These are phyloP conservation scores for Aspergillus egyptiacus DNA, from an alignment of 495 filamentous ascomycete genomes.

Conservation along the genomic window DNA sequence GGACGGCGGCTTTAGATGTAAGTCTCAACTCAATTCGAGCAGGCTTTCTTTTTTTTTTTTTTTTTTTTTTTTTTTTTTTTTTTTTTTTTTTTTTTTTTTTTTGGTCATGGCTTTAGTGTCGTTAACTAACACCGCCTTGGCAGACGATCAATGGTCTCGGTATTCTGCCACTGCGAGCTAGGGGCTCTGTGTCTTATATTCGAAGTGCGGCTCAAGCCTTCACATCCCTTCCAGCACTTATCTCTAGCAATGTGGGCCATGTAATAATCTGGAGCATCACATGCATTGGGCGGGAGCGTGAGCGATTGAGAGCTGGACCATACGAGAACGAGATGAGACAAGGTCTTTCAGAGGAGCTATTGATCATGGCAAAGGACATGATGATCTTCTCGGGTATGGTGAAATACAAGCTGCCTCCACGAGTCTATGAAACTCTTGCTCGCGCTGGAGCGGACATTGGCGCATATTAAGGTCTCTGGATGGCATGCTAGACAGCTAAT, in stretches of 20 bases:
- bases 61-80: no score
- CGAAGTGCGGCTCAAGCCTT: slow-evolving; percentile 72
- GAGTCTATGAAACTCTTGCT: slow-evolving; percentile 76
- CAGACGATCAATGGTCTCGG: slow-evolving; percentile 67
- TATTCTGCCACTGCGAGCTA: slow-evolving; percentile 69
- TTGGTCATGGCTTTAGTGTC: background rate
- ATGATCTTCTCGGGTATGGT: slow-evolving; percentile 94
- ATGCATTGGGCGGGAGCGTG: slow-evolving; percentile 70
- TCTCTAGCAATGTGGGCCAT: slow-evolving; percentile 81
- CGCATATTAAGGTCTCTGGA: slow-evolving; percentile 35
- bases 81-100: background rate
- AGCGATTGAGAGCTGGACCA: slow-evolving; percentile 53
- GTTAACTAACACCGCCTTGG: slow-evolving; percentile 8
- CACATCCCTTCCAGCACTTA: slow-evolving; percentile 61
- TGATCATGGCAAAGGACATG: slow-evolving; percentile 74
- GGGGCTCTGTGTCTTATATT: slow-evolving; percentile 65
- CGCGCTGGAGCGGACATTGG: slow-evolving; percentile 66
- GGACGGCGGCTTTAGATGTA: slow-evolving; percentile 77
- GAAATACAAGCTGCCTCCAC: slow-evolving; percentile 72
- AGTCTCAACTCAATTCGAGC: slow-evolving; percentile 26
- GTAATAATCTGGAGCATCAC: slow-evolving; percentile 89
- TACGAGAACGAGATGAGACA: slow-evolving; percentile 71
- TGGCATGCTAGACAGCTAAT: background rate
- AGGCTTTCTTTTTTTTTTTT: no score
- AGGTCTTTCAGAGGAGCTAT: slow-evolving; percentile 61